Conservation (phyloP, 2,329 filamentous ascomycete genomes). For the Coniosporium tulheliwenetii region DNA sequence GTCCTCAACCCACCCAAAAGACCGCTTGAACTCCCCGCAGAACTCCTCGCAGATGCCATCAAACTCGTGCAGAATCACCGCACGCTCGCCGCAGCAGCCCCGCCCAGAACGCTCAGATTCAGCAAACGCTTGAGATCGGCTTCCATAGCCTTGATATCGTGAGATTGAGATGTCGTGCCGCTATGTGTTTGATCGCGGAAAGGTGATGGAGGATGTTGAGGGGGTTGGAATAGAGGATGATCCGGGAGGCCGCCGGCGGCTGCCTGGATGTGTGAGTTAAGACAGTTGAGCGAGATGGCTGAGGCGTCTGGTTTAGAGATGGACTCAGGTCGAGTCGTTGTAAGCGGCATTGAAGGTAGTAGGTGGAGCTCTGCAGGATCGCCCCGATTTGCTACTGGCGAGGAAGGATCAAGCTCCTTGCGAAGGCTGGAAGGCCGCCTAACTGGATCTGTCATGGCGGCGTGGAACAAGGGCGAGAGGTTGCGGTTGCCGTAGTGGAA, state of each 20-base stretch:
- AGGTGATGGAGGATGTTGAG: slow-evolving; percentile 2
- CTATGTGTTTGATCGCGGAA: slow-evolving; percentile 7
- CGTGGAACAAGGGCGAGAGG: slow-evolving; percentile 33
- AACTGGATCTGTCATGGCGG: slow-evolving; percentile 24
- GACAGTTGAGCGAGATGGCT: slow-evolving; percentile 14
- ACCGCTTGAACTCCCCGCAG: no score
- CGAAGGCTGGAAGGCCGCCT: slow-evolving; percentile 26
- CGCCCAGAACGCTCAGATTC: slow-evolving; percentile 5
- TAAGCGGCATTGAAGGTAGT: slow-evolving; percentile 3
- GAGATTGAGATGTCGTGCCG: slow-evolving; percentile 1
- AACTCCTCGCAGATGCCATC: no score
- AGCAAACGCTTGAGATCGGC: slow-evolving; percentile 24
- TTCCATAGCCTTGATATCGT: slow-evolving; percentile 20
- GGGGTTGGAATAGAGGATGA: slow-evolving; percentile 2
- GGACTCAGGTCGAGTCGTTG: slow-evolving; percentile 3
- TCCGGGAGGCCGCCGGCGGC: slow-evolving; percentile 3
- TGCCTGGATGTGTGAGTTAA: slow-evolving; percentile 14
- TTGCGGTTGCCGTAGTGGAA: slow-evolving; percentile 29
- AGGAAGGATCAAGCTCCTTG: slow-evolving; percentile 17
- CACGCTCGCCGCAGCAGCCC: no score
- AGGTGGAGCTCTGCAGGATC: neutral
- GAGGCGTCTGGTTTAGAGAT: slow-evolving; percentile 6
- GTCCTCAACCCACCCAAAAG: no score
- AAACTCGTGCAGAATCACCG: no score
- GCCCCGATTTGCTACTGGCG: neutral